Evolutionary conservation across 2,329 filamentous ascomycete species (phyloP).

Genomic region (Colletotrichum sidae): DNA sequence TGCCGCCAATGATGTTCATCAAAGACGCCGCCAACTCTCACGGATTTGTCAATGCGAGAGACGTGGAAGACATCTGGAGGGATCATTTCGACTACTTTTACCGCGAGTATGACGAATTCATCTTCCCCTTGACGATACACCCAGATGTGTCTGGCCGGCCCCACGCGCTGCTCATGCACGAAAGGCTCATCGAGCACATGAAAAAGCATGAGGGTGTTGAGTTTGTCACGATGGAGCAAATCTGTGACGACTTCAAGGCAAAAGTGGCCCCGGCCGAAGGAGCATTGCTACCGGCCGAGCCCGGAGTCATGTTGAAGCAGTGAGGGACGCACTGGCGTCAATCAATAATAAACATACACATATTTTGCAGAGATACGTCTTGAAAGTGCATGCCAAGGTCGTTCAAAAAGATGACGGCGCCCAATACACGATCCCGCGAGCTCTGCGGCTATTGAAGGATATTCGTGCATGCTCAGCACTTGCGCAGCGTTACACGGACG

Average conservation of each 20-base stretch:
- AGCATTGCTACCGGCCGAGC: constrained; percentile 69
- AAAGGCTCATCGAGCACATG: constrained; percentile 77
- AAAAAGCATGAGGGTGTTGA: constrained; percentile 71
- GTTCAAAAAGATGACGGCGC: no score
- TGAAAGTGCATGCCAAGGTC: no score
- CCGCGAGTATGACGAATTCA: constrained; percentile 79
- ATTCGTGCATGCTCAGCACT: no score
- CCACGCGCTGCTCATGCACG: constrained; percentile 79
- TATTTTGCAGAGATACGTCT: no score
- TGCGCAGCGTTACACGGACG: no score
- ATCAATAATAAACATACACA: not conserved
- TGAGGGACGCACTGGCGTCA: not conserved
- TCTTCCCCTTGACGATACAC: constrained; percentile 83
- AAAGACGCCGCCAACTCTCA: constrained; percentile 74
- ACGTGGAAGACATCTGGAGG: constrained; percentile 73
- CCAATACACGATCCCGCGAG: no score
- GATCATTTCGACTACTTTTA: constrained; percentile 82
- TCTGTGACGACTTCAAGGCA: constrained; percentile 79
- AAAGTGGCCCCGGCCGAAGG: constrained; percentile 69
- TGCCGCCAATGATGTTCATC: constrained; percentile 80
- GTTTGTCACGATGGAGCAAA: constrained; percentile 77
- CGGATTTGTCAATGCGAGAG: constrained; percentile 67
- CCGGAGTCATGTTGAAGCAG: constrained; percentile 64
- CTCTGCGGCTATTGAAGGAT: no score
- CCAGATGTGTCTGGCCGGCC: constrained; percentile 79